phyloP scores from a whole-genome alignment of 2,329 filamentous ascomycete genomes.

The Epichloe scottii region DNA sequence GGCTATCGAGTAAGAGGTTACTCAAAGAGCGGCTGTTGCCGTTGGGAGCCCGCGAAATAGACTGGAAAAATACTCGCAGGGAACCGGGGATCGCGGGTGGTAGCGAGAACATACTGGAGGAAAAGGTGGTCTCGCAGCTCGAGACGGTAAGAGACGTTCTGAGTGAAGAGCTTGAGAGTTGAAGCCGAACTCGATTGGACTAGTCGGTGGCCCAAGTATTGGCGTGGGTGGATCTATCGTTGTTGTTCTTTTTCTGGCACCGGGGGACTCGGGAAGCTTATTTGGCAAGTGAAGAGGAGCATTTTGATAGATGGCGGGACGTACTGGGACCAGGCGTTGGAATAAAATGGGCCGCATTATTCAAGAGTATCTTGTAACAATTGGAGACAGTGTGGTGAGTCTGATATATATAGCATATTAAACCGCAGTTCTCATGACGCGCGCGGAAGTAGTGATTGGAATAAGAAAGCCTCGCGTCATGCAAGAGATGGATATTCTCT shows the following conservation, averaged over 20 bases:
- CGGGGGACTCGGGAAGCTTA: background rate
- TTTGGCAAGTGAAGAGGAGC: constrained; percentile 2
- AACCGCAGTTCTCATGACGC: no score
- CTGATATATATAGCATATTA: no score
- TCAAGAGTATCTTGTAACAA: background rate
- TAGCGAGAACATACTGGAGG: constrained; percentile 56
- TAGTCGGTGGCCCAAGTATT: background rate
- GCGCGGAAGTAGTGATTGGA: background rate
- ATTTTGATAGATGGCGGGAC: constrained; percentile 2
- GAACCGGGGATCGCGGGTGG: constrained; percentile 21
- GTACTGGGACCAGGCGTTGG: constrained; percentile 8
- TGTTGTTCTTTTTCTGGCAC: background rate
- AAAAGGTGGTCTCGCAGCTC: constrained; percentile 60
- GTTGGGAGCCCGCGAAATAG: constrained; percentile 58
- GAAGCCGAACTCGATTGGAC: background rate
- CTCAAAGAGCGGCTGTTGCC: constrained; percentile 64
- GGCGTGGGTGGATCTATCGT: background rate
- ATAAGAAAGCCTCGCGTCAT: background rate
- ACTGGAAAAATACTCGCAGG: constrained; percentile 37
- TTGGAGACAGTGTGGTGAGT: background rate
- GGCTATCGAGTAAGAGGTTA: constrained; percentile 55
- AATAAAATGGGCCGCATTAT: constrained; percentile 5
- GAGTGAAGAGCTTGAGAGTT: constrained; percentile 34
- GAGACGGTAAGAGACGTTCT: constrained; percentile 45
- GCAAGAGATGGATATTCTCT: background rate